Base-by-base conservation (phyloP, 2,329 filamentous ascomycete species). In the Talaromyces albobiverticillius region DNA sequence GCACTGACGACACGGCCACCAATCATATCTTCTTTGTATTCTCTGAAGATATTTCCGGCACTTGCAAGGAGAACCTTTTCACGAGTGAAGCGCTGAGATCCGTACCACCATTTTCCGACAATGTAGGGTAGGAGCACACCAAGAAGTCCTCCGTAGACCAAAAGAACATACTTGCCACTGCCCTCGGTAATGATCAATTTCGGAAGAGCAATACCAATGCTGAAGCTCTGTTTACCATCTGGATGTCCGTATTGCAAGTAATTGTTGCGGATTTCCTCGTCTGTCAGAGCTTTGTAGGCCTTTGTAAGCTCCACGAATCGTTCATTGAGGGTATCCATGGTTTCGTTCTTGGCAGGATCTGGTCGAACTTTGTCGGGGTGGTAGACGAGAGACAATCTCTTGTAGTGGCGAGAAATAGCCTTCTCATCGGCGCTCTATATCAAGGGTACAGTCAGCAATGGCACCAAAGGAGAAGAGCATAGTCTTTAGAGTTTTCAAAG, bases 91-190 rank as follows among this genome's bases (percentile, higher is more conserved):
- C 87, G 84, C 72, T 96, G 93, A 31, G 90, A 95, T 57, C 95
- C 94, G 69, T 99, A 99, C 94, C 94, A 99, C 94, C 94, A 99
- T 56, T 88, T 91, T 46, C 94, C 94, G 53, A 99, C 93, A 46
- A 94, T 79, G 71, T 95, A 99, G 2, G 94, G 94, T 50, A 99
- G 79, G 57, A 96, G 77, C 58, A 97, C 89, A 53, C 93, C 94
- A 49, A 99, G 85, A 36, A 97, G 81, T 31, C 87, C 74, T 34
- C 90, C 92, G 71, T 99, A 99, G 59, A 96, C 82, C 54, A 96
- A 79, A 57, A 99, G 79, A 51, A 99, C 88, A 67, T 95, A 97
- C 78, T 96, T 97, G 61, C 92, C 93, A 71, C 94, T 95, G 53
- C 92, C 93, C 62, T 96, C 90, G 13, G 89, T 88, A 53, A 99